These are phyloP conservation scores for Saxophila tyrrhenica DNA, from an alignment of 495 filamentous ascomycete genomes.

Conservation along the genomic window DNA sequence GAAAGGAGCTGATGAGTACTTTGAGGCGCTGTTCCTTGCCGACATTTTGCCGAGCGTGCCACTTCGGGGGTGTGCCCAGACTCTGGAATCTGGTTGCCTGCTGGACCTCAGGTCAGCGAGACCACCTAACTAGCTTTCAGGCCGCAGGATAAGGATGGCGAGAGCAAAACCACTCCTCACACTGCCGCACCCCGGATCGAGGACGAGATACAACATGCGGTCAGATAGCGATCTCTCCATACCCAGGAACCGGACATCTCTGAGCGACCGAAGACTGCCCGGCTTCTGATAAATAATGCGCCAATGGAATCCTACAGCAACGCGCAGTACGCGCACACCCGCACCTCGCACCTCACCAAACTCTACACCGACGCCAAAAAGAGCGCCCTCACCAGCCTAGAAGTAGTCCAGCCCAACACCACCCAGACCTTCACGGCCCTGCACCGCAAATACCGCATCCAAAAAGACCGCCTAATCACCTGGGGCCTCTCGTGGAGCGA, in stretches of 20 bases:
- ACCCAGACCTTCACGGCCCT: slow-evolving; percentile 44
- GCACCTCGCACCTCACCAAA: slow-evolving; percentile 62
- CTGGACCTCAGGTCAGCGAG: too few relatives aligned
- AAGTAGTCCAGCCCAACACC: slow-evolving; percentile 55
- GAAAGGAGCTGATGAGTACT: too few relatives aligned
- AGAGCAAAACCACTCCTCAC: background rate
- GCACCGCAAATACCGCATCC: slow-evolving; percentile 49
- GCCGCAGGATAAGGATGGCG: background rate
- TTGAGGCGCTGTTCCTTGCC: too few relatives aligned
- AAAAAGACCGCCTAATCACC: slow-evolving; percentile 65
- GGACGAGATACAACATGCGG: background rate
- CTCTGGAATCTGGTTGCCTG: too few relatives aligned
- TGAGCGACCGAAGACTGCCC: too few relatives aligned
- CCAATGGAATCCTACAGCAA: slow-evolving; percentile 15
- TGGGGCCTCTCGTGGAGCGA: slow-evolving; percentile 93
- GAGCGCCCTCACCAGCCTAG: slow-evolving; percentile 64
- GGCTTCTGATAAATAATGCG: too few relatives aligned
- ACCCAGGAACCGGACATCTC: too few relatives aligned
- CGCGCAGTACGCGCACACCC: slow-evolving; percentile 10
- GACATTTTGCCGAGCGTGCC: too few relatives aligned
- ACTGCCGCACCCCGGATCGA: background rate
- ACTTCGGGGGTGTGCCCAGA: too few relatives aligned
- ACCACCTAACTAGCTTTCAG: too few relatives aligned
- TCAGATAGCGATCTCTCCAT: background rate
- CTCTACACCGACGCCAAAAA: slow-evolving; percentile 89